Evolutionary conservation across 306 rosid species (phyloP), one percentile per base, ranked within the genome.

Genomic region (Cucurbita ficifolia): DNA sequence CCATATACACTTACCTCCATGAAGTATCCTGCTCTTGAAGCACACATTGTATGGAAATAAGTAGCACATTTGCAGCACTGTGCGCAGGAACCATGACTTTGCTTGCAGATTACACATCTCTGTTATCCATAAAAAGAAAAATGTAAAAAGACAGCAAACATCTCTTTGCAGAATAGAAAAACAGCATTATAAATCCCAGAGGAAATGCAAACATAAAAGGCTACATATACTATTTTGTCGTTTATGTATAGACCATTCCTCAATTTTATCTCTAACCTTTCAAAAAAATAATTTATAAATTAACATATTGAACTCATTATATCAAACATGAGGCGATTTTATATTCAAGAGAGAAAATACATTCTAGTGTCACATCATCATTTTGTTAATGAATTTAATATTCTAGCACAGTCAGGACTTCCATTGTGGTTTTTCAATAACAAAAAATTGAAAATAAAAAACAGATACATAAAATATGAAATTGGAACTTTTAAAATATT

Each of bases 61-160:
- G 97, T 86, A 54, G 92, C 87, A 86, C 99, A 94, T 69, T 91
- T 91, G 90, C 88, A 86, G 83, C 99, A 94, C 71, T 85, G 85
- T 11, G 94, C 79, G 79, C 99, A 94, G 80, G 99, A 89, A 79
- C 99, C 99, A 52, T 94, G 99, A 78, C 64, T 81, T 84, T 91
- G 99, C 82, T 83, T 86, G 77, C 99, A 94, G 70, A 94, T 91
- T 71, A 88, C 91, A 46, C 99, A 94, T 42, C 64, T 80, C 96
- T 94, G 97, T 62, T 80, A 33, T 81, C 79, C 70, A 78, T 73
- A 62, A 50, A 85, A 69, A 84, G 72, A 79, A 82, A 51, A 55
- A 59, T 75, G 35, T 67, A 24, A 12, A 24, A 12, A 72, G 58
- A 74, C 57, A 53, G 70, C 38, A 33, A 65, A 59, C 79, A 76